A percentile compares a stretch with the other conserved stretches of the same genome.
Evolutionary conservation across 2,329 filamentous ascomycete species (phyloP).

Genomic region (Penicillium sp.): DNA sequence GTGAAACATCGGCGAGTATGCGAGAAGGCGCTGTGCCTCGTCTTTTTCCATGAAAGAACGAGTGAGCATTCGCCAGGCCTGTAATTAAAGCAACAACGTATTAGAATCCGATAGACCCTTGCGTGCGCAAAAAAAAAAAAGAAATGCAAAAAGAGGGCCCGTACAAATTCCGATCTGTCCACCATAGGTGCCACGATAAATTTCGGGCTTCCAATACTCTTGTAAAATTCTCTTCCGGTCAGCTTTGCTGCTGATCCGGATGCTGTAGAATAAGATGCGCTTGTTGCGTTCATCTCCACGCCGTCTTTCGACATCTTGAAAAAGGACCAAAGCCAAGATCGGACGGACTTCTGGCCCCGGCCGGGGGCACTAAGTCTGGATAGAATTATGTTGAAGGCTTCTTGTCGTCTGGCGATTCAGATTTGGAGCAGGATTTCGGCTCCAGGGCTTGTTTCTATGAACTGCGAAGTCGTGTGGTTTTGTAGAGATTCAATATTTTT

Average conservation of each 20-base stretch:
- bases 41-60: conserved; percentile 77
- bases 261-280: conserved; percentile 15
- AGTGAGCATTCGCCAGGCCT: conserved; percentile 97
- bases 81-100: conserved; percentile 13
- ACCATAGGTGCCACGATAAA: conserved; percentile 95
- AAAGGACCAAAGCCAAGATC: conserved; percentile 5
- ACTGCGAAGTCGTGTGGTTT: neutral
- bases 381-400: conserved; percentile 28
- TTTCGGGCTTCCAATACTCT: conserved; percentile 89
- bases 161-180: conserved; percentile 93
- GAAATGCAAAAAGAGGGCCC: conserved; percentile 25
- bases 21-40: conserved; percentile 64
- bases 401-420: neutral
- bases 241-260: conserved; percentile 52
- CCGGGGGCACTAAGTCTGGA: conserved; percentile 22
- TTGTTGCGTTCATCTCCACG: conserved; percentile 15
- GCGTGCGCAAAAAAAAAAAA: neutral
- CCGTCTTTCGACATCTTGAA: conserved; percentile 23
- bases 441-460: neutral
- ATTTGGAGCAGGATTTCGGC: neutral
- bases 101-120: conserved; percentile 7
- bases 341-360: conserved; percentile 24
- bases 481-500: neutral
- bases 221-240: conserved; percentile 84
- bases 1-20: conserved; percentile 96